Base-by-base conservation (phyloP, 352 stramenopile genomes). In the Halophytophthora batemanensis region DNA sequence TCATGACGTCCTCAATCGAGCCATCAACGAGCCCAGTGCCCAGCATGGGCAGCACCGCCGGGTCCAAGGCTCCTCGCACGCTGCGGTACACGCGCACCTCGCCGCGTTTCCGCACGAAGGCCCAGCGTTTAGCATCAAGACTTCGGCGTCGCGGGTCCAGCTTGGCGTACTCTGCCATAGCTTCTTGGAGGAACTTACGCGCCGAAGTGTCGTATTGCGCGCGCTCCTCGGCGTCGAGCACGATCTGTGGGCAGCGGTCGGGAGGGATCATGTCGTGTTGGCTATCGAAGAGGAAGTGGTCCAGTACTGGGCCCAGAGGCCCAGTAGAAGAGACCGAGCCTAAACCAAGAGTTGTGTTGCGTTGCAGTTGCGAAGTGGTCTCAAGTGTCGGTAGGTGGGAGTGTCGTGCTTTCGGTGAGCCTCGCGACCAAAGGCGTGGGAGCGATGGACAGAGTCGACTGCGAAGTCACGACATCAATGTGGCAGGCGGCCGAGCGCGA, bases 1-100 rank as follows among this genome's bases (percentile, higher is more conserved):
- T 56, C 52, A 71, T 69, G 46, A 71, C 53, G 35, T 74, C 65
- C 12, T 74, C 61, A 15, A 74, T 18, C 15, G 56, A 60, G 33
- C 59, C 64, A 38, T 70, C 46, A 36, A 70, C 64, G n/a, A 66
- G 45, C 3, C 55, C 61, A 12, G 53, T 57, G 18, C 56, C 64
- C 2, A 72, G 46, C 54, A 69, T 69, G 46, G 68, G 54, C 39
- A 62, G 41, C 42, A 66, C 35, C 15, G 19, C 31, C 19, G 59
- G 50, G 19, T 69, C 45, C 1, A 40, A 42, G 2, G 63, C 45
- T 2, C 40, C 50, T 15, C 64, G 49, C 31, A 71, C 41, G 36
- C 50, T 64, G 34, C 59, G 47, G 37, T 62, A 71, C 25, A 71
- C 50, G 31, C 42, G 54, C 53, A 68, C 64, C 18, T 47, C 40